Percentiles rank a stretch among this genome's conserved stretches.
Conservation (phyloP, 192 early-diverging fungal species). For the Backusella tuberculispora region DNA sequence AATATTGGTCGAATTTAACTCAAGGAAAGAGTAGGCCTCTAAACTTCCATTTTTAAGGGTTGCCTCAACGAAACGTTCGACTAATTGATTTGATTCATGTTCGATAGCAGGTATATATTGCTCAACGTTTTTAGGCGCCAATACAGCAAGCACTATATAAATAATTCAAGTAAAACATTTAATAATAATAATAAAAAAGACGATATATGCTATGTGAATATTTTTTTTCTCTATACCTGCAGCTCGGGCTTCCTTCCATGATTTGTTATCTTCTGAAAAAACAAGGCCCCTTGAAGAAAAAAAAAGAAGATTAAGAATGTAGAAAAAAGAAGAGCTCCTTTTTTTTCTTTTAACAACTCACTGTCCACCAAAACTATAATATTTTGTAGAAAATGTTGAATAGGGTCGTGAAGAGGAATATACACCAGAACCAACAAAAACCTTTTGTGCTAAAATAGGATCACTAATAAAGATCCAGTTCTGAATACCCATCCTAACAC, state of each 20-base stretch:
- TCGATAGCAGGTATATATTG: background rate
- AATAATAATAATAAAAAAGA: background rate
- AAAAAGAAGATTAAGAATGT: background rate
- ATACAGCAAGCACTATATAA: conserved; percentile 11
- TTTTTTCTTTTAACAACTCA: background rate
- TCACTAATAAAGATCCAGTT: conserved; percentile 22
- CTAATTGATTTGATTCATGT: background rate
- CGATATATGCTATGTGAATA: too few species aligned
- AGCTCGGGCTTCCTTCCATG: conserved; percentile 6
- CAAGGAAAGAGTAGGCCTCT: background rate
- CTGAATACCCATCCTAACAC: conserved; percentile 20
- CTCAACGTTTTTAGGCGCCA: conserved; percentile 13
- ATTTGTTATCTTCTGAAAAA: background rate
- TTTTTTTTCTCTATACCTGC: conserved; percentile 18
- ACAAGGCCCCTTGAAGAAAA: background rate
- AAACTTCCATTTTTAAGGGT: background rate
- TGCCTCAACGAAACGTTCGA: background rate
- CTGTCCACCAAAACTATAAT: background rate
- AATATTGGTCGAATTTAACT: background rate
- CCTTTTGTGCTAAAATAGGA: conserved; percentile 4
- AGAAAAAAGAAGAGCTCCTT: background rate
- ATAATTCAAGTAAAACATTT: background rate
- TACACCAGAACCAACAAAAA: conserved; percentile 13
- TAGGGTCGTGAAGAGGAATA: background rate
- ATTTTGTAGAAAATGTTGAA: background rate